Evolutionary conservation across 1,284 basidiomycete species (phyloP), one percentile per base, ranked within the genome.

Genomic region (Inonotus hispidus): DNA sequence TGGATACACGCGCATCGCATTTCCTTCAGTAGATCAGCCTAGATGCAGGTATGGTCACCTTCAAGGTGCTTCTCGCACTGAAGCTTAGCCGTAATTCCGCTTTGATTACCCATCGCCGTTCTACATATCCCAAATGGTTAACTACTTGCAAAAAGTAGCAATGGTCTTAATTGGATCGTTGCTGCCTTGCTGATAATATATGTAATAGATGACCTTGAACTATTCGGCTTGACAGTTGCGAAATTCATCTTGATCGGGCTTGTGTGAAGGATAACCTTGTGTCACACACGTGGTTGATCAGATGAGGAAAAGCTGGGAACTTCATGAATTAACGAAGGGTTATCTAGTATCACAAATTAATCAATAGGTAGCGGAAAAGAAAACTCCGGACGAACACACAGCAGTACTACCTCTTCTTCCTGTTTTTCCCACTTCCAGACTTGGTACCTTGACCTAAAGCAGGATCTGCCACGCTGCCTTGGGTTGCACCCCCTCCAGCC

Each of bases 401-500:
- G 61, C 58, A 60, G 60, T 46, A 50, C 64, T 73, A 79, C 70
- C 75, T 80, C 69, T 78, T 81, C 72, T 78, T 81, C 73, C 77
- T 82, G 35, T 77, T 76, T 69, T 82, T 85, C 46, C 74, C 74
- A 52, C 73, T 70, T 41, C 74, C 71, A 35, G 71, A 67, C 43
- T 71, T 71, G 23, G 59, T 62, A 66, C 71, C 72, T 41, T 74
- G 72, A 52, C 70, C 67, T 55, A 63, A 64, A 19, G 66, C 61
- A 35, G 68, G 52, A 3, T 75, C 74, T 59, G 79, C 70, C 65
- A 77, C 70, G 16, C 87, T 87, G 70, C 83, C 82, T 58, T 83
- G 78, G 8, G 77, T 81, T 32, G 73, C 77, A 56, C 80, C 80
- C 57, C 72, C 70, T 56, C 68, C 74, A 25, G 78, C 76, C 66